A percentile compares a stretch with the other conserved stretches of the same genome.
These are phyloP conservation scores for Puccinellia tenuiflora DNA, from an alignment of 176 grass and related monocot species.

Conservation along the genomic window DNA sequence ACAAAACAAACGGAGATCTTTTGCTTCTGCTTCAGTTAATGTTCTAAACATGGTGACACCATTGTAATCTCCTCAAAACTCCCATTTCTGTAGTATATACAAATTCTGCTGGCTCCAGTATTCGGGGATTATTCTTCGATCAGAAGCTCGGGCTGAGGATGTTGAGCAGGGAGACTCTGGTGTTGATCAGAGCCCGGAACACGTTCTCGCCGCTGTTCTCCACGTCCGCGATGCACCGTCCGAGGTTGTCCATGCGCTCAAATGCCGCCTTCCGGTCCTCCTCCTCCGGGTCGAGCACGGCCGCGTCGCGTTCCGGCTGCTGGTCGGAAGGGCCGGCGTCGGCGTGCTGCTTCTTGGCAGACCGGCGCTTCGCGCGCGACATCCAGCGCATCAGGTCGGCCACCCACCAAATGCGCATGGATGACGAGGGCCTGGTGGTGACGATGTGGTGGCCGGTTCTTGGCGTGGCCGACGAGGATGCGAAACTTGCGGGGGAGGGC, in stretches of 20 bases:
- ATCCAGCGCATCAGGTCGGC: constrained; percentile 71
- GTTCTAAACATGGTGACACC: too few relatives aligned
- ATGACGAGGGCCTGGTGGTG: constrained; percentile 19
- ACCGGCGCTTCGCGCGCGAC: constrained; percentile 50
- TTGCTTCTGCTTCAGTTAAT: not conserved
- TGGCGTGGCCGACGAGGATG: constrained; percentile 14
- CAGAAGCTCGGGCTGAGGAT: constrained; percentile 68
- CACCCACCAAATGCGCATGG: constrained; percentile 67
- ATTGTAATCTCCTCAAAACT: not conserved
- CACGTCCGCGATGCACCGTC: constrained; percentile 46
- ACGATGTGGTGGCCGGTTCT: constrained; percentile 21
- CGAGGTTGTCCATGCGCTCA: constrained; percentile 46
- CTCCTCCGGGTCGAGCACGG: constrained; percentile 34
- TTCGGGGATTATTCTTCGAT: not conserved
- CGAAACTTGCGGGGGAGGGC: constrained; percentile 27
- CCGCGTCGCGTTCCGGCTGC: not conserved
- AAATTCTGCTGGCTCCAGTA: not conserved
- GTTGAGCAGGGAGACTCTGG: constrained; percentile 80
- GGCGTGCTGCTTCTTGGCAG: constrained; percentile 33
- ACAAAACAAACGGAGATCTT: not conserved
- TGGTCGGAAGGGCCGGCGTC: not conserved
- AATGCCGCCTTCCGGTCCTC: constrained; percentile 46
- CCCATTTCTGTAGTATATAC: constrained; percentile 25
- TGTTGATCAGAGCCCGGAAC: constrained; percentile 63
- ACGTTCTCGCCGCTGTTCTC: constrained; percentile 60